Evolutionary conservation across 176 grass and related monocot species (phyloP).

Genomic region (Elymus sibiricus): DNA sequence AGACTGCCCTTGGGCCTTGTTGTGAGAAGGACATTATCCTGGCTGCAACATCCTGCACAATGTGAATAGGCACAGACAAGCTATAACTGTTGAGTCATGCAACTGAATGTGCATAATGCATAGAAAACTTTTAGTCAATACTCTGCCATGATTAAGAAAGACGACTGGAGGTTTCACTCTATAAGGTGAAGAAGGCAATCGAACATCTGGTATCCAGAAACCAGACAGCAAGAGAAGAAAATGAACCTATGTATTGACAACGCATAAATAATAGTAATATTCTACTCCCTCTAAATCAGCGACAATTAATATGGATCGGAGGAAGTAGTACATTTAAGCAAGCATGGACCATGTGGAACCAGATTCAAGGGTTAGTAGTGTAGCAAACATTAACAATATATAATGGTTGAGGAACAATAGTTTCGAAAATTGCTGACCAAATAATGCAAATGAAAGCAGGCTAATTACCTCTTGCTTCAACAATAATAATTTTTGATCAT

Average conservation of each 20-base stretch:
- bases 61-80: background rate
- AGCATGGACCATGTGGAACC: background rate
- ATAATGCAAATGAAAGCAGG: background rate
- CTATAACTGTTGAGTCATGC: background rate
- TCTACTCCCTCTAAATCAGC: no score
- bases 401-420: background rate
- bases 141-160: background rate
- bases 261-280: background rate
- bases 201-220: background rate
- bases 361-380: background rate
- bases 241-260: background rate
- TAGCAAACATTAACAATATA: background rate
- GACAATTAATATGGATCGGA: no score
- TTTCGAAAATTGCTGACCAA: background rate
- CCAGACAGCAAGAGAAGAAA: background rate
- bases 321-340: background rate
- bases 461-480: background rate
- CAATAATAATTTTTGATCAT: background rate
- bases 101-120: background rate
- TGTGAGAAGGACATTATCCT: slow-evolving; percentile 92
- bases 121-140: background rate
- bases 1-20: slow-evolving; percentile 78
- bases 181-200: background rate
- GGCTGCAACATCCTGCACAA: slow-evolving; percentile 67
- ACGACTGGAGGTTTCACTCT: background rate